Percentiles rank a stretch among this genome's conserved stretches.
phyloP scores from a whole-genome alignment of 208 protist species.

The Trypanosoma lewisi region DNA sequence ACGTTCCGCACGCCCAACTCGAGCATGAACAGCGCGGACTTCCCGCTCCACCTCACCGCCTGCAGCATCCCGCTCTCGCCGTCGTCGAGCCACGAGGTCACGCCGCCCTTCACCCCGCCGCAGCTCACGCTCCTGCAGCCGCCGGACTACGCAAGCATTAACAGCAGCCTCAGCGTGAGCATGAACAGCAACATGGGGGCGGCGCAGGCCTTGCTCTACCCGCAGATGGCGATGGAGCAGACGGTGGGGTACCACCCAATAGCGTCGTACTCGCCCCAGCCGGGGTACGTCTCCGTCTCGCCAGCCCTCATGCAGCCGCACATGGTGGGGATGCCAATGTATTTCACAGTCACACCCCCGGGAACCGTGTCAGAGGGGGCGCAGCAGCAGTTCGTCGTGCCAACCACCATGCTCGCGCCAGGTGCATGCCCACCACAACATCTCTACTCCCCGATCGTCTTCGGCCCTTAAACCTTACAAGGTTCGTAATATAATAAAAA shows the following conservation, averaged over 20 bases:
- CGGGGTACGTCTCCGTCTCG: conserved; percentile 5
- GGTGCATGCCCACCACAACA: conserved; percentile 13
- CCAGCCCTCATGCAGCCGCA: not conserved
- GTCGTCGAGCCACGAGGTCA: conserved; percentile 19
- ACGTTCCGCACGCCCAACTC: conserved; percentile 2
- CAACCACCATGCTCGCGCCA: conserved; percentile 11
- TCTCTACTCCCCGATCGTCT: conserved; percentile 10
- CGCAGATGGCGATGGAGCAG: not conserved
- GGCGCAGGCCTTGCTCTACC: conserved; percentile 4
- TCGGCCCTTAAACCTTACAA: conserved; percentile 2
- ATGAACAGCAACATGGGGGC: not conserved
- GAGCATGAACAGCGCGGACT: conserved; percentile 14
- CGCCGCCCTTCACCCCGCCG: conserved; percentile 15
- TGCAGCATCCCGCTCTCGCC: conserved; percentile 9
- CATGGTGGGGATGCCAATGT: conserved; percentile 22
- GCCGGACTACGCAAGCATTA: not conserved
- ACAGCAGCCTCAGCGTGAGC: not conserved
- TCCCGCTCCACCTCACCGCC: not conserved
- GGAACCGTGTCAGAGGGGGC: not conserved
- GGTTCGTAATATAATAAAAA: not conserved
- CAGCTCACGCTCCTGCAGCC: conserved; percentile 5
- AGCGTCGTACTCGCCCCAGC: conserved; percentile 3
- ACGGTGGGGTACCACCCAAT: conserved; percentile 9
- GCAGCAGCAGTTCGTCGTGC: conserved; percentile 16
- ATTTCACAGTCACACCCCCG: conserved; percentile 6